Base-by-base conservation (phyloP, 1,284 basidiomycete species). In the Papiliotrema laurentii region DNA sequence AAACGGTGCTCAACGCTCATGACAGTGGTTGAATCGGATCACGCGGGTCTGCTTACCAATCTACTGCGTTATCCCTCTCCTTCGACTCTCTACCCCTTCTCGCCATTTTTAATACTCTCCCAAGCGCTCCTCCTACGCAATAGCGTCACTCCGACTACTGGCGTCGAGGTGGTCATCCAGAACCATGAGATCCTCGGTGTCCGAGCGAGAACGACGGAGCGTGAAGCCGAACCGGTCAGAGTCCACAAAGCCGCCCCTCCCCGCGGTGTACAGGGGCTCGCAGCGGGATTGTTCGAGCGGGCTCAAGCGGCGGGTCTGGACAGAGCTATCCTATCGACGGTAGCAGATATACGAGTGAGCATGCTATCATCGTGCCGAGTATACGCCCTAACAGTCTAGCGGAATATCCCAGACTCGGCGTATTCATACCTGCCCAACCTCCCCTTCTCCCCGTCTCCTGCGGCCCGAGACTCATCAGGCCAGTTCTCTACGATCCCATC, bases 81-180 rank as follows among this genome's bases (percentile, higher is more conserved):
- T 18, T 61, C 61, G 14, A 30, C 55, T 21, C 51, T 62, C 5
- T 61, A 56, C 71, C 82, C 44, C 72, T 79, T 55, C 49, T 61
- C 62, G 25, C 63, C 83, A 14, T 78, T 77, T 14, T 77, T 94
- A 24, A 79, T 97, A 21, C 71, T 94, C 21, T 80, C 82, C 26
- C 92, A 97, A 69, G 92, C 91, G 0, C 69, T 87, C 35, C 80
- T 83, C 7, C 73, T 97, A 2, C 83, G 87, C 50, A 81, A 86
- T 70, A 80, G 86, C 3, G 83, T 86, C 3, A 84, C 77, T 1
- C 80, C 86, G 2, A 74, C 85, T 0, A 83, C 84, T 0, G 90
- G 89, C 7, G 81, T 82, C 21, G 80, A 85, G 5, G 71, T 92
- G 26, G 78, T 86, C 5, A 75, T 88, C 33, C 88, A 93, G 73